These are phyloP conservation scores for Kickxella alabastrina DNA, from an alignment of 192 early-diverging fungal species.

Conservation along the genomic window DNA sequence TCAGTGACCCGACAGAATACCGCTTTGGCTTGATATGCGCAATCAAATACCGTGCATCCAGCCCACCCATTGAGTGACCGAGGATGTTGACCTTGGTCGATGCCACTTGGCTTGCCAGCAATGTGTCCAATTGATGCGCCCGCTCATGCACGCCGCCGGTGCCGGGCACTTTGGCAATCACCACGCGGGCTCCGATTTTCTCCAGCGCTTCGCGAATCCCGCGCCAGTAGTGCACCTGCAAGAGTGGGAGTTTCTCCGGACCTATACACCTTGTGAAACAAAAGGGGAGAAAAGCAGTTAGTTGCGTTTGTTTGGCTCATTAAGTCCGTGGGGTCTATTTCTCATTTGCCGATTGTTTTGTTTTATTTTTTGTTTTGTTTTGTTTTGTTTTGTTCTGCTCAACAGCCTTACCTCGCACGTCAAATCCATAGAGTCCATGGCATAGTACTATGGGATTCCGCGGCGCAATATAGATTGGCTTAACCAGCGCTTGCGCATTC, in stretches of 20 bases:
- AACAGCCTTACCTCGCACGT: conserved; percentile 52
- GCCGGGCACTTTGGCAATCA: conserved; percentile 72
- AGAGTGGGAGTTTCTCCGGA: conserved; percentile 64
- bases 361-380: no score
- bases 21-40: conserved; percentile 68
- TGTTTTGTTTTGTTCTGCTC: no score
- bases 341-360: no score
- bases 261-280: conserved; percentile 41
- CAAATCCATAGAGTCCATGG: conserved; percentile 90
- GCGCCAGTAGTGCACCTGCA: conserved; percentile 88
- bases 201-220: conserved; percentile 74
- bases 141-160: conserved; percentile 69
- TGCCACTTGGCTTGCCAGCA: conserved; percentile 56
- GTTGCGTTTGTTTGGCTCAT: no score
- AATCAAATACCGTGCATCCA: conserved; percentile 90
- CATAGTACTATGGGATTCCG: conserved; percentile 79
- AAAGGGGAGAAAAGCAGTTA: no score
- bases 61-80: conserved; percentile 94
- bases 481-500: conserved; percentile 53
- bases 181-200: conserved; percentile 75
- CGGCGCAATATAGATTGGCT: conserved; percentile 67
- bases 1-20: conserved; percentile 75
- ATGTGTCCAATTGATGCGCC: conserved; percentile 69
- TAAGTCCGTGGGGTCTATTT: no score
- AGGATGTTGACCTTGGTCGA: conserved; percentile 69